phyloP scores from a whole-genome alignment of 2,329 filamentous ascomycete species.

The Fusarium sp. region DNA sequence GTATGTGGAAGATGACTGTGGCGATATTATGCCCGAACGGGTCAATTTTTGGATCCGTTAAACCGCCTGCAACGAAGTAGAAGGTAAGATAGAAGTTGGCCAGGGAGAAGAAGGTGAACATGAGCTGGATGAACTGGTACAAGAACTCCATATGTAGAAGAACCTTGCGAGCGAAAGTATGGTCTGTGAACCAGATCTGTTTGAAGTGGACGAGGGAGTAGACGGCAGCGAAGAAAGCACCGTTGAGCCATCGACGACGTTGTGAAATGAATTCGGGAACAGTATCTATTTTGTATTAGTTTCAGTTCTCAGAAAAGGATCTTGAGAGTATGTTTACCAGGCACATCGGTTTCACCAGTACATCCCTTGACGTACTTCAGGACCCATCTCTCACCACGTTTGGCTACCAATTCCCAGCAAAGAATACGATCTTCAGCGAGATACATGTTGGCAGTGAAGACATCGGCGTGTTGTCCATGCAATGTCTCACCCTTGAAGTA shows the following conservation, averaged over 20 bases:
- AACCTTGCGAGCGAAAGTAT: constrained; percentile 88
- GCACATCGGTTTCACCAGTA: constrained; percentile 97
- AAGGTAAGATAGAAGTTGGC: constrained; percentile 99
- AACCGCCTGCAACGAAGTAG: constrained; percentile 95
- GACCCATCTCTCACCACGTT: constrained; percentile 94
- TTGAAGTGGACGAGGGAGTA: constrained; percentile 96
- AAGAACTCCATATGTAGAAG: constrained; percentile 94
- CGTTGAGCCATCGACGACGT: constrained; percentile 95
- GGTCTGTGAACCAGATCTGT: constrained; percentile 94
- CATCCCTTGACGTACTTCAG: constrained; percentile 98
- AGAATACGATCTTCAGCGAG: constrained; percentile 90
- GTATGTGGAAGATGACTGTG: constrained; percentile 84
- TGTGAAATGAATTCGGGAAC: constrained; percentile 98
- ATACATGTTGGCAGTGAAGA: constrained; percentile 98
- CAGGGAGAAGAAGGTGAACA: constrained; percentile 98
- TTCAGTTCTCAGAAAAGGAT: neutral
- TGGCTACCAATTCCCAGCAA: constrained; percentile 96
- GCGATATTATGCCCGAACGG: constrained; percentile 93
- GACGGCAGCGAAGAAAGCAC: constrained; percentile 97
- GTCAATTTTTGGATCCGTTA: constrained; percentile 83
- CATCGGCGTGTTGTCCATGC: constrained; percentile 94
- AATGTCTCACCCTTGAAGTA: constrained; percentile 99
- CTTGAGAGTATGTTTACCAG: constrained; percentile 70
- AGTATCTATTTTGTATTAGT: constrained; percentile 70
- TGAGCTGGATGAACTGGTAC: constrained; percentile 91